A percentile compares a stretch with the other conserved stretches of the same genome.
Conservation (phyloP, 2,329 filamentous ascomycete species). For the Paecilomyces niveus region DNA sequence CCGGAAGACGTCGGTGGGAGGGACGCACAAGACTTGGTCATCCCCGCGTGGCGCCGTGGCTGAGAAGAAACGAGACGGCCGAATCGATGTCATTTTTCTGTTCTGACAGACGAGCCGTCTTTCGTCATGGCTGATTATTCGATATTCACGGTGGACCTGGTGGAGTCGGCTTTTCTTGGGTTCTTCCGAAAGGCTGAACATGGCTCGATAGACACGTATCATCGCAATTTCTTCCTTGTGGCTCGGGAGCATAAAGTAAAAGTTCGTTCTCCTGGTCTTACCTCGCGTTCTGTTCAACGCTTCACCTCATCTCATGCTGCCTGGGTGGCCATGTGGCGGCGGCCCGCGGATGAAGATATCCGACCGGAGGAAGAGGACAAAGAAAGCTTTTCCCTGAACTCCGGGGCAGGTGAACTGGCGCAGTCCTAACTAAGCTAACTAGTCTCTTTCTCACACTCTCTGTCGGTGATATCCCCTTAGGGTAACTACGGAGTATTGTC, state of each 20-base stretch:
- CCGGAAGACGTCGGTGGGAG: background rate
- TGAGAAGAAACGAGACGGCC: background rate
- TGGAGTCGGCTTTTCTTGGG: background rate
- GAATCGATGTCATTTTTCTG: background rate
- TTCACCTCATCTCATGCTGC: too few relatives aligned
- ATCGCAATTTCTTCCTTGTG: background rate
- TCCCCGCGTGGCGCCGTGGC: constrained; percentile 1
- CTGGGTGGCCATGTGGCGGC: background rate
- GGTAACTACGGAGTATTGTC: background rate
- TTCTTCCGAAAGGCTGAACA: background rate
- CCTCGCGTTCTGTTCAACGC: background rate
- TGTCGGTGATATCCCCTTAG: background rate
- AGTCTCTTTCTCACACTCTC: background rate
- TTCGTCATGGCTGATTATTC: background rate
- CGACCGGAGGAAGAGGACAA: background rate
- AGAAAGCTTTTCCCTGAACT: background rate
- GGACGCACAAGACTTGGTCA: background rate
- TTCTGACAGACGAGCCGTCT: background rate
- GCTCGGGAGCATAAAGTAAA: background rate
- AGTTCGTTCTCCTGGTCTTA: background rate
- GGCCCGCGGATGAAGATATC: background rate
- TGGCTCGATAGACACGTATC: background rate
- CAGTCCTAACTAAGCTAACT: background rate
- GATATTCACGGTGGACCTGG: background rate
- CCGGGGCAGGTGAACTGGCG: background rate